Evolutionary conservation across 1,284 basidiomycete genomes (phyloP), one percentile per base, ranked within the genome.

Genomic region (Gymnopus androsaceus): DNA sequence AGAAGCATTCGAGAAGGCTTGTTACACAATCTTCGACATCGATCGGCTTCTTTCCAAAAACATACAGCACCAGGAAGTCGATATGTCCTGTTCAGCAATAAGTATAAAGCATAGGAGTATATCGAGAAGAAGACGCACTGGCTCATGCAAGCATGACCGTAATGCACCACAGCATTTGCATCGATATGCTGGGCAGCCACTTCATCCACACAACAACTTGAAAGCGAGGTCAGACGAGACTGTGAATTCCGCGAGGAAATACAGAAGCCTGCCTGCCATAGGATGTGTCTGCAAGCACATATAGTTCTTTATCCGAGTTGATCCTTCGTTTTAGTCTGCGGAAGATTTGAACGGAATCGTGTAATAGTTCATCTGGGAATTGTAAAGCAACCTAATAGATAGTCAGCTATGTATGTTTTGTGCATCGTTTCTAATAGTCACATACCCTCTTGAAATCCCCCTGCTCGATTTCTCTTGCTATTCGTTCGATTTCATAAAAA

Each of bases 61-160:
- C 82, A 65, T 93, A 95, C n/a, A 93, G 79, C 1, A 92, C 88
- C 0, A n/a, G 93, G 92, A 0, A 95, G 70, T 9, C 90, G 82
- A 7, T 88, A 90, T 5, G 89, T 89, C 62, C 90, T 92, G 31
- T 17, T 46, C 19, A 52, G 33, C 40, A 40, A 42, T 17, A 46
- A 14, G 17, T 23, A 28, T 36, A 30, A 42, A 48, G 50, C 45
- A 50, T 28, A 12, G 48, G 28, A 61, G 63, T 25, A 34, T 27
- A 15, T 17, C 19, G 41, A 4, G 14, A 14, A 51, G 7, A 34
- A 57, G 40, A 76, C 90, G 59, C 61, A 92, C 91, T 85, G 82
- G 69, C 88, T 95, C 75, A 99, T 82, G 72, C 97, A 99, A 0
- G 96, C 95, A 74, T 98, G 93, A 1, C 97, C 96, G 66, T 97